Base-by-base conservation (phyloP, 208 protist species). In the Zelonia costaricensis region DNA sequence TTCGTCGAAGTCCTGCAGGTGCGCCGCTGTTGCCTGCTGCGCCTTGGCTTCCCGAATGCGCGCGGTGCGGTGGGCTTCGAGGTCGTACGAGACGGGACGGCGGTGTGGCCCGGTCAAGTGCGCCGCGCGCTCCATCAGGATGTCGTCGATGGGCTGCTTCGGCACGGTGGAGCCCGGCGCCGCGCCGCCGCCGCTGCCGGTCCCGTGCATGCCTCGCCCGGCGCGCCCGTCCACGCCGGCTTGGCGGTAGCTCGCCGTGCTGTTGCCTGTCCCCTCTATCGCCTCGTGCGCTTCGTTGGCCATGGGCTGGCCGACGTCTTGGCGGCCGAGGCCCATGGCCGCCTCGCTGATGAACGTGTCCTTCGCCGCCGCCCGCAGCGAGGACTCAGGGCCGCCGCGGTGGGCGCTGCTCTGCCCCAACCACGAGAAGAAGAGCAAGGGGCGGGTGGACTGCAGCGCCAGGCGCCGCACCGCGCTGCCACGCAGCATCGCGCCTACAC, bases 41-140 rank as follows among this genome's bases (percentile, higher is more conserved):
- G 43, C 53, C 35, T 45, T 23, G 47, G 52, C 54, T 46, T 70
- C 51, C 12, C 58, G 72, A 25, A 43, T 51, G 1, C 73, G 77
- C 6, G 78, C 82, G 10, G 27, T 53, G 31, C 65, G 65, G 33
- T 74, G 77, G 1, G 61, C 62, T 27, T 70, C 65, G 16, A 88
- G 36, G 20, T 88, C 82, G 49, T 88, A 88, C 39, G 71, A 70
- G 16, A 88, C 42, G 15, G 82, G 82, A 1, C 39, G 63, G 0
- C 75, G 74, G 8, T 67, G 62, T 2, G 63, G 62, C 3, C 75
- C 79, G 0, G 55, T 71, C 23, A 78, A 40, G 53, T 72, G 74
- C 18, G 62, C 28, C 1, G 51, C 44, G n/a, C 75, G 70, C 20
- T 70, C 58, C 4, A 82, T 53, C 12, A 86, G 40, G 30, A 82